Conservation (phyloP, 257 asterid genomes). For the Solanum rostratum region DNA sequence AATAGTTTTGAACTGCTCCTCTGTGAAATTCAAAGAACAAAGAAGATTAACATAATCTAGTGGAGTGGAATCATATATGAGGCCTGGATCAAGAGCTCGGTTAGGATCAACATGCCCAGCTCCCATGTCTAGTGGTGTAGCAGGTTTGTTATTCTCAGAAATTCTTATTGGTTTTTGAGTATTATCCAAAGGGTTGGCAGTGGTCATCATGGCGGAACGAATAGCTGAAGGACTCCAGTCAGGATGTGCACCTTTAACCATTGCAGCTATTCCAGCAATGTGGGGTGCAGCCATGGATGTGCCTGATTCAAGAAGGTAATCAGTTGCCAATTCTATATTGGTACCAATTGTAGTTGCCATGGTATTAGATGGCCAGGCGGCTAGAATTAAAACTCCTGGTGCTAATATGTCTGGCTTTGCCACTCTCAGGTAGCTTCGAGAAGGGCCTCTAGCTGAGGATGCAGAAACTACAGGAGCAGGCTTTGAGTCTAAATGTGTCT, state of each 20-base stretch:
- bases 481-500: conserved; percentile 10
- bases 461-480: conserved; percentile 25
- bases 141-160: neutral
- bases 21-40: conserved; percentile 4
- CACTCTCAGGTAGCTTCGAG: conserved; percentile 20
- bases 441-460: conserved; percentile 36
- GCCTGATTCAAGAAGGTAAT: conserved; percentile 17
- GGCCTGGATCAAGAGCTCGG: conserved; percentile 5
- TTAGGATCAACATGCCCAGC: conserved; percentile 8
- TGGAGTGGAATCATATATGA: neutral
- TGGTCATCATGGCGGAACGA: conserved; percentile 33
- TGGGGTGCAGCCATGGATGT: conserved; percentile 43
- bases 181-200: conserved; percentile 19
- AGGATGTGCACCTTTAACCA: conserved; percentile 32
- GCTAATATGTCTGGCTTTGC: conserved; percentile 37
- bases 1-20: conserved; percentile 1
- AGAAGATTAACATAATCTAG: conserved; percentile 4
- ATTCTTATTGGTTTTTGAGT: neutral
- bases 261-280: conserved; percentile 27
- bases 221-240: conserved; percentile 43
- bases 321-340: conserved; percentile 12
- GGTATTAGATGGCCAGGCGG: conserved; percentile 21
- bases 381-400: conserved; percentile 27
- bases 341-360: neutral
- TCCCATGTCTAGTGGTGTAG: conserved; percentile 5